A percentile compares a stretch with the other conserved stretches of the same genome.
These are phyloP conservation scores for Aspergillus cejpii DNA, from an alignment of 2,329 filamentous ascomycete species.

Conservation along the genomic window DNA sequence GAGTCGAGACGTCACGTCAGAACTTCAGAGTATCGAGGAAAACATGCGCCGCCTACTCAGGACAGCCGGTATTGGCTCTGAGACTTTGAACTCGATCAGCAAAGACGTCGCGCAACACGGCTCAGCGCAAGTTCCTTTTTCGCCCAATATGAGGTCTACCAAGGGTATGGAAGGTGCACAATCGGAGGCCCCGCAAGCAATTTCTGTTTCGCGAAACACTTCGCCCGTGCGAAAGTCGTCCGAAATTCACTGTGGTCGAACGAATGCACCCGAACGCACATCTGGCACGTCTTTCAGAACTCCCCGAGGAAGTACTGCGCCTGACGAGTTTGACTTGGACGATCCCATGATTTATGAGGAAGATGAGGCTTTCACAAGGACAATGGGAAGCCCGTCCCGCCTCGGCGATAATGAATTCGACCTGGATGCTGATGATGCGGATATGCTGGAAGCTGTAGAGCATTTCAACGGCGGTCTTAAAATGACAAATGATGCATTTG, in stretches of 20 bases:
- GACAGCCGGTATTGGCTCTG: conserved; percentile 25
- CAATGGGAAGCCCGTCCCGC: conserved; percentile 36
- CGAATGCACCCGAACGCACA: conserved; percentile 1
- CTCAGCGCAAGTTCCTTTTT: background rate
- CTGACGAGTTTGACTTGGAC: conserved; percentile 16
- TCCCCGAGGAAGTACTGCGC: conserved; percentile 1
- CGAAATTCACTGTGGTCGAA: background rate
- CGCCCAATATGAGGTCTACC: background rate
- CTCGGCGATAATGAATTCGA: conserved; percentile 37
- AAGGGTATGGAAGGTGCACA: background rate
- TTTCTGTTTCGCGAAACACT: background rate
- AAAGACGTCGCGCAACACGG: background rate
- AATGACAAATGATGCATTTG: conserved; percentile 9
- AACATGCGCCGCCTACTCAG: conserved; percentile 32
- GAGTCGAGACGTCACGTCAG: conserved; percentile 27
- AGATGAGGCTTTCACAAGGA: conserved; percentile 32
- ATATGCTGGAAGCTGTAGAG: conserved; percentile 42
- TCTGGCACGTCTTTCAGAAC: conserved; percentile 3
- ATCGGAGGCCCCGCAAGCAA: background rate
- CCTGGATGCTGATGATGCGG: conserved; percentile 40
- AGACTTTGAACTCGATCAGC: conserved; percentile 4
- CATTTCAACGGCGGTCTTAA: conserved; percentile 28
- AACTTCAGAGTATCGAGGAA: conserved; percentile 31
- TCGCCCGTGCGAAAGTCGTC: conserved; percentile 3
- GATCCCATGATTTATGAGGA: conserved; percentile 20